A percentile compares a stretch with the other conserved stretches of the same genome.
Evolutionary conservation across 345 rosid genomes (phyloP).

Genomic region (Raphanus raphanistrum): DNA sequence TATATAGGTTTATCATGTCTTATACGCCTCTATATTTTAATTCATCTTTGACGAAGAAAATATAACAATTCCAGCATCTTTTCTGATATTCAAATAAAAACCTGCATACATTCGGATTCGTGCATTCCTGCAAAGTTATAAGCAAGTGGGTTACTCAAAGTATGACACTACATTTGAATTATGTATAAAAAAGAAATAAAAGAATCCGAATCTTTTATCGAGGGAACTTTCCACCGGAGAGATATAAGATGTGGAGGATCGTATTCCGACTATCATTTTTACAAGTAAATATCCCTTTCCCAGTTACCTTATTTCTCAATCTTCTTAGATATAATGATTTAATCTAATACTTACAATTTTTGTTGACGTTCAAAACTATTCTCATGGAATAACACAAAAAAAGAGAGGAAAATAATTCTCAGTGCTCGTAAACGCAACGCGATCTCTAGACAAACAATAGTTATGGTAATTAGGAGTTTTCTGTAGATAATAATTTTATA

Average conservation of each 20-base stretch:
- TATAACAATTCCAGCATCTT: neutral
- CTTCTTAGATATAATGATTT: constrained; percentile 1
- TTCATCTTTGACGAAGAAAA: neutral
- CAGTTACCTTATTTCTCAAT: constrained; percentile 24
- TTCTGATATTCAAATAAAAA: constrained; percentile 21
- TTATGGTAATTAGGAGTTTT: no score
- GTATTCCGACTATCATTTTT: constrained; percentile 29
- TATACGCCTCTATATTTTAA: no score
- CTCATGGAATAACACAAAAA: constrained; percentile 4
- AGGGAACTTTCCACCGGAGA: constrained; percentile 16
- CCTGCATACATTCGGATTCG: constrained; percentile 25
- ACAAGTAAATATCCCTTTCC: constrained; percentile 22
- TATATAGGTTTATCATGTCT: no score
- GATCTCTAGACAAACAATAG: constrained; percentile 6
- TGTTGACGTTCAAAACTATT: constrained; percentile 10
- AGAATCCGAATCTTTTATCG: constrained; percentile 21
- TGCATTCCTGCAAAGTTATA: constrained; percentile 23
- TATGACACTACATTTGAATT: neutral
- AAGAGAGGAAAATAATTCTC: neutral
- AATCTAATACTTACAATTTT: neutral
- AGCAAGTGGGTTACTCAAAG: constrained; percentile 18
- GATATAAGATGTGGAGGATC: constrained; percentile 29
- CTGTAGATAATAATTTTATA: no score
- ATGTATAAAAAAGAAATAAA: neutral
- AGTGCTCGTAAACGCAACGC: constrained; percentile 38